These are phyloP conservation scores for Lecanosticta acicola DNA, from an alignment of 2,329 filamentous ascomycete genomes.

Conservation along the genomic window DNA sequence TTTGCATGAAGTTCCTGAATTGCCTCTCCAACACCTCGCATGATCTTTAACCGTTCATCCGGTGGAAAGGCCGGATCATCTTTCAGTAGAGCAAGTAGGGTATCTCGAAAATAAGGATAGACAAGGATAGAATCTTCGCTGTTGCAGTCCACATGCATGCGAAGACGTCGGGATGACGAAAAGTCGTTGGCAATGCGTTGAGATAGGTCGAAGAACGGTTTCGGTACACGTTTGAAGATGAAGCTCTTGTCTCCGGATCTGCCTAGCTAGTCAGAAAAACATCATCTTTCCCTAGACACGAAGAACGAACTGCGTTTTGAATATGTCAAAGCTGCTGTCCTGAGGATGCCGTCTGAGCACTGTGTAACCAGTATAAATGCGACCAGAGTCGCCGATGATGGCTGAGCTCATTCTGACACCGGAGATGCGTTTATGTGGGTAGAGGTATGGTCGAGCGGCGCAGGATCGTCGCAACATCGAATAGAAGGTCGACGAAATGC, in stretches of 20 bases:
- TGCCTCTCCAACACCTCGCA: slow-evolving; percentile 32
- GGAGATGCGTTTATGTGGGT: neutral
- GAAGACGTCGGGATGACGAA: slow-evolving; percentile 30
- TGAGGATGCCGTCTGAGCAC: slow-evolving; percentile 30
- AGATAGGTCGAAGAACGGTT: slow-evolving; percentile 31
- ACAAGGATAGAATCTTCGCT: slow-evolving; percentile 32
- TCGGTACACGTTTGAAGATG: slow-evolving; percentile 32
- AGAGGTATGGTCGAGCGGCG: too few species aligned
- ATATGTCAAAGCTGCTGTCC: slow-evolving; percentile 28
- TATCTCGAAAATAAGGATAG: slow-evolving; percentile 34
- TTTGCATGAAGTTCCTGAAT: slow-evolving; percentile 36
- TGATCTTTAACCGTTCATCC: slow-evolving; percentile 31
- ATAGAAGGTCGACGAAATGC: too few species aligned
- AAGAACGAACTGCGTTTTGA: slow-evolving; percentile 34
- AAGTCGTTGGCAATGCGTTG: slow-evolving; percentile 32
- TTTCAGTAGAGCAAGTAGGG: slow-evolving; percentile 33
- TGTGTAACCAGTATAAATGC: slow-evolving; percentile 31
- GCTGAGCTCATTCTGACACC: slow-evolving; percentile 33
- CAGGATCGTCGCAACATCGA: too few species aligned
- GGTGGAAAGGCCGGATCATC: slow-evolving; percentile 30
- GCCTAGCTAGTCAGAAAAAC: too few species aligned
- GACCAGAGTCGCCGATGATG: slow-evolving; percentile 34
- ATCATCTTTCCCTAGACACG: too few species aligned
- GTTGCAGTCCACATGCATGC: slow-evolving; percentile 36
- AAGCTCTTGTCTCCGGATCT: slow-evolving; percentile 32